Percentiles rank a stretch among this genome's conserved stretches.
Conservation (phyloP, 1,284 basidiomycete genomes). For the Pisolithus thermaeus region DNA sequence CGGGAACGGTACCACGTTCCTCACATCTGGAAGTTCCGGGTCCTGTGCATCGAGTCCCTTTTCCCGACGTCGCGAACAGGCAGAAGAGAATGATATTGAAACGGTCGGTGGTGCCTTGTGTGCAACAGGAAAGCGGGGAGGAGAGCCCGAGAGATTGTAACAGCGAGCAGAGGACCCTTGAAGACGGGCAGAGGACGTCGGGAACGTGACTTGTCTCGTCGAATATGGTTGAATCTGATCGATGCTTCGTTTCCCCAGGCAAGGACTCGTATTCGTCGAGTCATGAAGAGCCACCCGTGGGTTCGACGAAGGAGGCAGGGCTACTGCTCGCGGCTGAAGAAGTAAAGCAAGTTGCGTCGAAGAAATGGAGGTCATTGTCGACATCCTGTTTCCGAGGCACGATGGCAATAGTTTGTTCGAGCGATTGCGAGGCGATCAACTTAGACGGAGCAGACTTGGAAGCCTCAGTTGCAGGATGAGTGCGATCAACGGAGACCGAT, state of each 20-base stretch:
- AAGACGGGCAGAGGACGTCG: constrained; percentile 16
- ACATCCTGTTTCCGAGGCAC: too few species aligned
- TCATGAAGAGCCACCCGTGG: constrained; percentile 19
- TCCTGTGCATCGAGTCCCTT: constrained; percentile 7
- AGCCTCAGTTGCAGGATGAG: constrained; percentile 10
- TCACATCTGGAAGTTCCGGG: constrained; percentile 25
- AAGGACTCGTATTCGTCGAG: constrained; percentile 18
- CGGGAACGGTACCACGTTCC: constrained; percentile 29
- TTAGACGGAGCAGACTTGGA: constrained; percentile 6
- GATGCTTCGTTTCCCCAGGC: constrained; percentile 1
- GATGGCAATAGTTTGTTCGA: too few species aligned
- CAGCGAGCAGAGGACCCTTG: constrained; percentile 4
- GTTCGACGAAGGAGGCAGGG: neutral
- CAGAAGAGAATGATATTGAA: constrained; percentile 26
- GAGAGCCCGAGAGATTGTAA: constrained; percentile 2
- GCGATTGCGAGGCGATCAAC: constrained; percentile 5
- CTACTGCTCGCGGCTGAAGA: neutral
- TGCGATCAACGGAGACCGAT: constrained; percentile 18
- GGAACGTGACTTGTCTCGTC: constrained; percentile 13
- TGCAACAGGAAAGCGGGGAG: constrained; percentile 17
- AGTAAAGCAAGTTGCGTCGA: constrained; percentile 2
- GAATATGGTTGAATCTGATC: neutral
- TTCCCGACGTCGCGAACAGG: constrained; percentile 19
- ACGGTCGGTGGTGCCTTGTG: constrained; percentile 28
- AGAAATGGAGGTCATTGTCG: constrained; percentile 3